phyloP scores from a whole-genome alignment of 805 yeast genomes.

The Candida dendrica region DNA sequence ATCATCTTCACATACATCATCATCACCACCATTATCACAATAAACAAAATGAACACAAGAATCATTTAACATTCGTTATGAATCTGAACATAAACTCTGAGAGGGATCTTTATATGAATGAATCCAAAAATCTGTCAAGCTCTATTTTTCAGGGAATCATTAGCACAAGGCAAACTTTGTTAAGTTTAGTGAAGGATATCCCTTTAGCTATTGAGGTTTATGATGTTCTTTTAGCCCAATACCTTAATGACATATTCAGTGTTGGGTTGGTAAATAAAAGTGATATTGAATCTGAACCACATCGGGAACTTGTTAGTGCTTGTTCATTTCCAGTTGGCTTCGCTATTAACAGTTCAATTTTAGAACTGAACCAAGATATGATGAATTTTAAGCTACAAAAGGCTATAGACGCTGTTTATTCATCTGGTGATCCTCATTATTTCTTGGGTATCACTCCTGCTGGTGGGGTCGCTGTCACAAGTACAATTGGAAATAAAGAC shows the following conservation, averaged over 20 bases:
- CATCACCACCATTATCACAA: background rate
- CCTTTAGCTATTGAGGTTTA: constrained; percentile 39
- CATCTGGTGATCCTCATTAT: constrained; percentile 37
- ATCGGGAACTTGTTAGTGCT: constrained; percentile 45
- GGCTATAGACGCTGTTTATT: constrained; percentile 38
- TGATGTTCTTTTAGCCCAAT: constrained; percentile 46
- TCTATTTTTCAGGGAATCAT: constrained; percentile 33
- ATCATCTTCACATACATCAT: no score
- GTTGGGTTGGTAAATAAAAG: constrained; percentile 36
- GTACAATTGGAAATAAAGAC: constrained; percentile 43
- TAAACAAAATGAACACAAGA: background rate
- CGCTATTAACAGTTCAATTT: constrained; percentile 8
- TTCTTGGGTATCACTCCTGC: constrained; percentile 40
- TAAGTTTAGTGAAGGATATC: constrained; percentile 33
- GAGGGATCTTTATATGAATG: background rate
- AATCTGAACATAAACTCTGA: constrained; percentile 4
- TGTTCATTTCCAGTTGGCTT: constrained; percentile 44
- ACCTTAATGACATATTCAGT: constrained; percentile 39
- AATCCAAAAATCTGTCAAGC: constrained; percentile 8
- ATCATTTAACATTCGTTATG: constrained; percentile 1
- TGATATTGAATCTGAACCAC: constrained; percentile 40
- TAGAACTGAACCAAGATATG: constrained; percentile 14
- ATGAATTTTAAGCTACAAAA: constrained; percentile 28
- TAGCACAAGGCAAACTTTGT: constrained; percentile 29
- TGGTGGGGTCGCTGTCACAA: constrained; percentile 42